phyloP scores from a whole-genome alignment of 2,329 filamentous ascomycete species.

The Xylariales sp. region DNA sequence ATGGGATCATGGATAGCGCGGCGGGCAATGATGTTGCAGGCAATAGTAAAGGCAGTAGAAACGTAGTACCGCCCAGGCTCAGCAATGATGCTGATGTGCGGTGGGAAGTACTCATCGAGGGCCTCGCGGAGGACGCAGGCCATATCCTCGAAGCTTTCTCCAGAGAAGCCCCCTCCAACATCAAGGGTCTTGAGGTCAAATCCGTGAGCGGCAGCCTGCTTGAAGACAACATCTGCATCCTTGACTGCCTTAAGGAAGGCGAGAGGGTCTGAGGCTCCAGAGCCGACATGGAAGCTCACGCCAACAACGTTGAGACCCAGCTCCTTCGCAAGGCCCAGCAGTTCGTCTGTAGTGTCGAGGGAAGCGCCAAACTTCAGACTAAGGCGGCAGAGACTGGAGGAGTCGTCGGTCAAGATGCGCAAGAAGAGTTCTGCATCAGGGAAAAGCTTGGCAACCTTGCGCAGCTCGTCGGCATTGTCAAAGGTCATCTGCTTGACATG shows the following conservation, averaged over 20 bases:
- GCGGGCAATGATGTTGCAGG: slow-evolving; percentile 92
- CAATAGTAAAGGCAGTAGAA: slow-evolving; percentile 86
- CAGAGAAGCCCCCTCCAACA: slow-evolving; percentile 88
- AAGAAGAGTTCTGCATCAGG: slow-evolving; percentile 88
- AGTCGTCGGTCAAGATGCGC: slow-evolving; percentile 94
- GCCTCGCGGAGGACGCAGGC: slow-evolving; percentile 74
- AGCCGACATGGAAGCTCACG: slow-evolving; percentile 97
- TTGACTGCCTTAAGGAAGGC: slow-evolving; percentile 88
- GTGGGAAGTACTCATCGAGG: slow-evolving; percentile 83
- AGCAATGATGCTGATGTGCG: slow-evolving; percentile 78
- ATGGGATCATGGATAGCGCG: slow-evolving; percentile 76
- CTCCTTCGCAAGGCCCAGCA: slow-evolving; percentile 75
- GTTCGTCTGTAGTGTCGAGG: slow-evolving; percentile 71
- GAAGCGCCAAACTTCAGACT: slow-evolving; percentile 97
- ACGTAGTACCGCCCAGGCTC: slow-evolving; percentile 98
- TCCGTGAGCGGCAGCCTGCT: slow-evolving; percentile 72
- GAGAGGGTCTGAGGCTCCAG: slow-evolving; percentile 87
- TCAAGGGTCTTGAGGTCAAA: slow-evolving; percentile 84
- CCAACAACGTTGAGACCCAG: slow-evolving; percentile 88
- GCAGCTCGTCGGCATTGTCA: slow-evolving; percentile 95
- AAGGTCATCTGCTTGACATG: slow-evolving; percentile 99
- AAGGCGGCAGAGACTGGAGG: slow-evolving; percentile 85
- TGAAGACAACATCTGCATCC: slow-evolving; percentile 85
- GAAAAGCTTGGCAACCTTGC: slow-evolving; percentile 93
- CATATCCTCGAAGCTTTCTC: slow-evolving; percentile 89